Conservation (phyloP, 2,329 filamentous ascomycete species). For the Zymoseptoria ardabiliae region DNA sequence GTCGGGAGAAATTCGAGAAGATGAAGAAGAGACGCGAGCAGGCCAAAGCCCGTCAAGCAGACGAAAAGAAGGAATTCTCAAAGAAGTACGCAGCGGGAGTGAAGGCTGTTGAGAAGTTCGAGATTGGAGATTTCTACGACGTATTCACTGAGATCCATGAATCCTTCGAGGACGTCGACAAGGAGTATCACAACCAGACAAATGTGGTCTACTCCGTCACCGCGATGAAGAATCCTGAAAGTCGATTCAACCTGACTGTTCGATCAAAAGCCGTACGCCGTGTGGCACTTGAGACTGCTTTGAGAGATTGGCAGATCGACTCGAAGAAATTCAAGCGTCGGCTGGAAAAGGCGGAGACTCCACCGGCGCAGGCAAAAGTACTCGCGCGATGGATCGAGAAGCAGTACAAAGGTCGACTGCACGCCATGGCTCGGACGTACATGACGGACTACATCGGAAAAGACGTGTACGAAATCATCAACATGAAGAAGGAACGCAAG, state of each 20-base stretch:
- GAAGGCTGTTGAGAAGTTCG: conserved; percentile 29
- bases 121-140: conserved; percentile 36
- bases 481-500: conserved; percentile 11
- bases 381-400: conserved; percentile 15
- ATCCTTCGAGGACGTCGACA: conserved; percentile 18
- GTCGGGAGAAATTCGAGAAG: conserved; percentile 58
- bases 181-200: conserved; percentile 23
- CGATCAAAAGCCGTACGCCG: conserved; percentile 18
- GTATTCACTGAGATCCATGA: conserved; percentile 31
- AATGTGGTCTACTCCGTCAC: conserved; percentile 32
- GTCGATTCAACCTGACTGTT: conserved; percentile 16
- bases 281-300: conserved; percentile 22
- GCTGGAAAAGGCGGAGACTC: conserved; percentile 11
- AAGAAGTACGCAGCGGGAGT: background rate
- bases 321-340: conserved; percentile 11
- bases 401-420: conserved; percentile 3
- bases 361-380: conserved; percentile 14
- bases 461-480: conserved; percentile 11
- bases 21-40: conserved; percentile 33
- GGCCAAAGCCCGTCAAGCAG: conserved; percentile 8
- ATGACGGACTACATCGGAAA: conserved; percentile 12
- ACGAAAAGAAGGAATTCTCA: conserved; percentile 1
- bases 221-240: conserved; percentile 20
- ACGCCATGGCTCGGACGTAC: conserved; percentile 12
- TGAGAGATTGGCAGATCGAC: conserved; percentile 18